Evolutionary conservation across 306 rosid species (phyloP), one percentile per base, ranked within the genome.

Genomic region (Citrullus amarus): DNA sequence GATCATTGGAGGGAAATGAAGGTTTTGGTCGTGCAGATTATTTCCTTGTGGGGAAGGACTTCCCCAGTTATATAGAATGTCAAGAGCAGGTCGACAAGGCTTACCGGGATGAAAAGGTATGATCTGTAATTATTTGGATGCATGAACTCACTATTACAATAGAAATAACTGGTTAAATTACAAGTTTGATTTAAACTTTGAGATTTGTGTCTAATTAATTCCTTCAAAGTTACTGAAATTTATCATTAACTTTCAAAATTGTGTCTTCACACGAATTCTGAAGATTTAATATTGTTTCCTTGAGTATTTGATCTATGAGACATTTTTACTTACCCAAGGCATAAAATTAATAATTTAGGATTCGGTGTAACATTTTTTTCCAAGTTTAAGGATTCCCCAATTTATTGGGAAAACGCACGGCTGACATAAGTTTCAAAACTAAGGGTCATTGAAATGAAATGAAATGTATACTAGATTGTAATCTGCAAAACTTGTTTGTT

Each of bases 41-140:
- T 83, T 96, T 96, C 87, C 99, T 96, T 9, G 99, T 96, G 79
- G 99, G 93, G 70, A 86, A 92, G 78, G 99, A 96, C 93, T 96
- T 96, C 89, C 98, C 97, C 78, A 90, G 96, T 86, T 96, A 96
- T 84, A 81, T 92, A 59, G 99, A 96, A 86, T 92, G 96, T 86
- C 99, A 96, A 79, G 96, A 91, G 78, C 78, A 91, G 84, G 98
- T 96, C 38, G 98, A 96, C 38, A 84, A 92, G 84, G 96, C 97
- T 36, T 95, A 95, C 55, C 78, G 81, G 11, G 91, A 95, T 86
- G 96, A 91, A 85, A 88, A 79, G 82, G 99, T 91, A 79, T 84
- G 91, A 80, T 65, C 41, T 69, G 25, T 83, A 17, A 36, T 71
- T 12, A 51, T 62, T 34, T 50, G 46, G 32, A 34, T 67, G 22